These are phyloP conservation scores for Sporisorium iseilematis-ciliati DNA, from an alignment of 1,284 basidiomycete species.

Conservation along the genomic window DNA sequence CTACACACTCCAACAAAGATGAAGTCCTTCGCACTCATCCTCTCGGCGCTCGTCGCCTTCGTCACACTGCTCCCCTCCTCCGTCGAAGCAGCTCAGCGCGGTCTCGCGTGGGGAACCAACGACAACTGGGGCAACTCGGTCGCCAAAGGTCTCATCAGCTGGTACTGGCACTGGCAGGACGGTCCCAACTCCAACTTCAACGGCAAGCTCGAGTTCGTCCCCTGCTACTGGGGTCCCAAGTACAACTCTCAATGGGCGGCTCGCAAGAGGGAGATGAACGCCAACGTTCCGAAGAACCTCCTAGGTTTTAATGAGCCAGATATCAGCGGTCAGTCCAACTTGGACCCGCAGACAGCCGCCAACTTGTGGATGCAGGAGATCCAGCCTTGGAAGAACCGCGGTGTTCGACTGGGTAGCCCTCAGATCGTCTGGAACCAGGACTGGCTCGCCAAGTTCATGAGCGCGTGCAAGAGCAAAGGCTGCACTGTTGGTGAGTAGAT, in stretches of 20 bases:
- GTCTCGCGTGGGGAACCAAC: constrained; percentile 63
- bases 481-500: constrained; percentile 53
- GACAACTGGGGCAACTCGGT: constrained; percentile 55
- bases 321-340: constrained; percentile 58
- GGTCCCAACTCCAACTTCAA: constrained; percentile 41
- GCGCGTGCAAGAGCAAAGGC: constrained; percentile 49
- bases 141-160: constrained; percentile 54
- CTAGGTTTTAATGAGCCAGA: constrained; percentile 67
- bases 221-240: constrained; percentile 65
- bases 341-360: constrained; percentile 50
- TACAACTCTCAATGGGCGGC: constrained; percentile 52
- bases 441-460: constrained; percentile 60
- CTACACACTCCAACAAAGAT: constrained; percentile 13
- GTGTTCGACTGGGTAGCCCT: constrained; percentile 59
- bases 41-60: constrained; percentile 19
- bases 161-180: constrained; percentile 68
- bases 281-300: constrained; percentile 46
- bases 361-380: constrained; percentile 57
- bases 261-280: constrained; percentile 58
- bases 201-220: constrained; percentile 60
- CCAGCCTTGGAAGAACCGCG: constrained; percentile 58
- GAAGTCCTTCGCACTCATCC: constrained; percentile 43
- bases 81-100: constrained; percentile 35
- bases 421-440: constrained; percentile 65
- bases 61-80: constrained; percentile 22